These are phyloP conservation scores for Suhomyces faveliae DNA, from an alignment of 805 yeast genomes.

Conservation along the genomic window DNA sequence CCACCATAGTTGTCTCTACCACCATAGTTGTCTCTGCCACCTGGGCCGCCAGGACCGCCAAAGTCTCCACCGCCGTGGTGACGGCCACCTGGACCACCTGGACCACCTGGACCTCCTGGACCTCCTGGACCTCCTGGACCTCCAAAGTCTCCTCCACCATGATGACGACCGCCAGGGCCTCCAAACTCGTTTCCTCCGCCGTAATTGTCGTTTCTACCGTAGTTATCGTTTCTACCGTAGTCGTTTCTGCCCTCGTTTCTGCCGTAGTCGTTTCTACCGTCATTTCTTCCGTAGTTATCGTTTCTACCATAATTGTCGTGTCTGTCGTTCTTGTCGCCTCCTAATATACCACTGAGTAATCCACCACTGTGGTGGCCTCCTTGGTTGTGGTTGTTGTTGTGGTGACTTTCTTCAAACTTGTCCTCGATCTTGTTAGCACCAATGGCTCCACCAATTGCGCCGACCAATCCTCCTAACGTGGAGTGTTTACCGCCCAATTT, in stretches of 20 bases:
- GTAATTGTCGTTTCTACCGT: constrained; percentile 7
- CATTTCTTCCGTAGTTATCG: constrained; percentile 8
- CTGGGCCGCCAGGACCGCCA: neutral
- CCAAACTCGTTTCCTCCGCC: constrained; percentile 6
- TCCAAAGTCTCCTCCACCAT: constrained; percentile 11
- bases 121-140: constrained; percentile 13
- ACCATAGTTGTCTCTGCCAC: constrained; percentile 1
- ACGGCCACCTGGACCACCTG: constrained; percentile 8
- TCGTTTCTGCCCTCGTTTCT: constrained; percentile 3
- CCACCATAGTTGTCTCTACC: constrained; percentile 8
- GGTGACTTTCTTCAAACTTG: constrained; percentile 14
- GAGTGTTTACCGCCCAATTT: constrained; percentile 26
- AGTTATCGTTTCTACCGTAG: constrained; percentile 8
- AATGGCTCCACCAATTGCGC: constrained; percentile 30
- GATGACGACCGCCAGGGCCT: constrained; percentile 7
- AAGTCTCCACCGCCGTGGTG: neutral
- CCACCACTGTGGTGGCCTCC: constrained; percentile 9
- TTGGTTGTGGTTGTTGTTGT: constrained; percentile 2
- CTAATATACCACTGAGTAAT: constrained; percentile 6
- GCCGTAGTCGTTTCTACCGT: constrained; percentile 6
- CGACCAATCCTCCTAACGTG: constrained; percentile 28
- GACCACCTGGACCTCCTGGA: constrained; percentile 1
- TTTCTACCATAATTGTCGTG: constrained; percentile 9
- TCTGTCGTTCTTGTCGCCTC: constrained; percentile 9
- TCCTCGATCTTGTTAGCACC: constrained; percentile 29